Conservation (phyloP, 1,284 basidiomycete species). For the Austropuccinia psidii region DNA sequence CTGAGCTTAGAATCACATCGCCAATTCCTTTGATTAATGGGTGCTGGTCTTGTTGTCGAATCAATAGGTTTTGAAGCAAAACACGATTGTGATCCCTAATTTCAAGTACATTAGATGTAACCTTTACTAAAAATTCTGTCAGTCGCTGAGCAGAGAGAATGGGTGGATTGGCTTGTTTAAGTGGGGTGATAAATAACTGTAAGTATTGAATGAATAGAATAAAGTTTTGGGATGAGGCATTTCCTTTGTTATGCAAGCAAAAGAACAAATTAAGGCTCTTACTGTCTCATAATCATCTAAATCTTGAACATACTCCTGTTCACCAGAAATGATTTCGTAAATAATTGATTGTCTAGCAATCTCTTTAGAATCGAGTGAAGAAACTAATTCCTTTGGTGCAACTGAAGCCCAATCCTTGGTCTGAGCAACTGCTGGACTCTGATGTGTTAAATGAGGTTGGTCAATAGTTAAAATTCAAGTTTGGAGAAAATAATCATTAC, state of each 20-base stretch:
- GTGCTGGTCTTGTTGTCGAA: conserved; percentile 77
- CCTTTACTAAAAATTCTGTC: conserved; percentile 72
- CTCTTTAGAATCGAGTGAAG: conserved; percentile 64
- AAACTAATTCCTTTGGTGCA: conserved; percentile 62
- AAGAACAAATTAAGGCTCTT: neutral
- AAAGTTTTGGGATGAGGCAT: neutral
- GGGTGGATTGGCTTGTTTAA: conserved; percentile 62
- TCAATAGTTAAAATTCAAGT: neutral
- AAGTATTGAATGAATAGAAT: neutral
- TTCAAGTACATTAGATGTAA: conserved; percentile 79
- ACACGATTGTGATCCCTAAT: conserved; percentile 71
- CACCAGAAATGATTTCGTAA: conserved; percentile 79
- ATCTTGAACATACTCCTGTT: conserved; percentile 83
- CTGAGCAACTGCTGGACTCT: conserved; percentile 65
- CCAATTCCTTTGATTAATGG: conserved; percentile 79
- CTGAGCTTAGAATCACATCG: conserved; percentile 79
- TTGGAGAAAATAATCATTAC: conserved; percentile 10
- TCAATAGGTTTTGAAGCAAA: conserved; percentile 73
- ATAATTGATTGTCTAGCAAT: conserved; percentile 82
- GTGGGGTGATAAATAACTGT: conserved; percentile 70
- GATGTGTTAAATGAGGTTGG: conserved; percentile 45
- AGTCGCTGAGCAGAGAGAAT: conserved; percentile 62
- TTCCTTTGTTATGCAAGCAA: neutral
- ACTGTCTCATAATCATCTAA: conserved; percentile 65
- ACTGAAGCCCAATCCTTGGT: conserved; percentile 68